Evolutionary conservation across 305 asterid species (phyloP), one percentile per base, ranked within the genome.

Genomic region (Solanum hybrid): DNA sequence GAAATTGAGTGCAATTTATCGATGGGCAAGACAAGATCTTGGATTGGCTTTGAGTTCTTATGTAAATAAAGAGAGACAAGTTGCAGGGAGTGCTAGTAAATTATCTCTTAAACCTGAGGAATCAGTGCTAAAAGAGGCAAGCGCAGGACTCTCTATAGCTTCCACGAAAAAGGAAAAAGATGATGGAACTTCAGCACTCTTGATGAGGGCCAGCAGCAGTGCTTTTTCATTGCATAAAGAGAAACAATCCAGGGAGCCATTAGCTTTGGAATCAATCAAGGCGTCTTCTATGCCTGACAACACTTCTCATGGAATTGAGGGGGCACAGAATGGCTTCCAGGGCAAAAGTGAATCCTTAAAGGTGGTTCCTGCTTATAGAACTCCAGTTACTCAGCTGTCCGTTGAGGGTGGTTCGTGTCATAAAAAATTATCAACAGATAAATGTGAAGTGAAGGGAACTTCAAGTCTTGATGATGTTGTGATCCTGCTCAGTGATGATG

Each of bases 21-120:
- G 98, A 89, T 96, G 98, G 98, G 98, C 98, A 79, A 96, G 94
- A 93, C 95, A 91, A 89, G 97, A 96, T 93, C 94, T 96, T 10
- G 98, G 98, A 87, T 96, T 96, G 89, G 94, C 96, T 90, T 91
- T 96, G 89, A 95, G 98, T 91, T 94, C 98, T 80, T 93, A 92
- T 89, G 93, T 96, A 89, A 93, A 95, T 88, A 95, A 91, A 91
- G 98, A 95, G 81, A 93, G 93, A 72, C 93, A 93, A 92, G 90
- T 45, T 81, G 92, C 94, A 24, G 94, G 91, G 92, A 79, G 51
- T 39, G 38, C 33, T 13, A 92, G 89, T 88, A 94, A 94, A 89
- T 82, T 91, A 88, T 90, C 92, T 4, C n/a, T 32, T 90, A 70
- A 92, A 57, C 89, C 95, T 81, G 93, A 89, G 86, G 94, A 89